Evolutionary conservation across 352 stramenopile species (phyloP), one percentile per base, ranked within the genome.

Genomic region (Pythium myriotylum): DNA sequence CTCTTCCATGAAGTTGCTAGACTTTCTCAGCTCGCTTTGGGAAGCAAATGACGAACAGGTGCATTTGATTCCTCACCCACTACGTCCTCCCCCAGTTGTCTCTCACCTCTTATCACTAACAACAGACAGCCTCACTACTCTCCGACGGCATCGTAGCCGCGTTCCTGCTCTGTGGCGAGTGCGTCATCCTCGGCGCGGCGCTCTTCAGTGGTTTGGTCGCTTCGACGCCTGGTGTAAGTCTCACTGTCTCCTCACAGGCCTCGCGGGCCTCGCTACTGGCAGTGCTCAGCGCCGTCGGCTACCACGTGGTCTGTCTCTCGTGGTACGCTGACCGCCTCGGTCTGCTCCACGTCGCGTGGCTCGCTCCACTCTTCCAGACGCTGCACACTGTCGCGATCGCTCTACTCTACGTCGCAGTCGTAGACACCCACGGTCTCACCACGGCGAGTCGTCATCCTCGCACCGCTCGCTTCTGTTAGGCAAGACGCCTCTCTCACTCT

Each of bases 401-500:
- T 16, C 14, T 63, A n/a, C 54, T 68, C 1, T 63, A 63, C 48
- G 39, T 29, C 1, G 40, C 48, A 3, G 29, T 59, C 19, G 40
- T 68, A 24, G 47, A 54, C 9, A 6, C 40, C 23, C 54, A 19
- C 41, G 40, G 22, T n/a, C n/a, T 27, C 49, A 23, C 17, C 3
- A 45, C 33, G 32, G n/a, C 10, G 29, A 20, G 32, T 32, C 49
- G 10, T 22, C 27, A 19, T 4, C 39, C n/a, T 32, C 32, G 2
- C 35, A 20, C 13, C 52, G 17, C 7, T 20, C n/a, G 40, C 37
- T 40, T 37, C 52, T 37, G 35, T 49, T 59, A 16, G 26, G 29
- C 5, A 5, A 35, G 29, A 35, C n/a, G 39, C 27, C 39, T 13
- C 40, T 10, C 23, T 62, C 22, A 84, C 8, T 86, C 79, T 55